Base-by-base conservation (phyloP, 176 grass and related monocot species). In the Lolium perenne region DNA sequence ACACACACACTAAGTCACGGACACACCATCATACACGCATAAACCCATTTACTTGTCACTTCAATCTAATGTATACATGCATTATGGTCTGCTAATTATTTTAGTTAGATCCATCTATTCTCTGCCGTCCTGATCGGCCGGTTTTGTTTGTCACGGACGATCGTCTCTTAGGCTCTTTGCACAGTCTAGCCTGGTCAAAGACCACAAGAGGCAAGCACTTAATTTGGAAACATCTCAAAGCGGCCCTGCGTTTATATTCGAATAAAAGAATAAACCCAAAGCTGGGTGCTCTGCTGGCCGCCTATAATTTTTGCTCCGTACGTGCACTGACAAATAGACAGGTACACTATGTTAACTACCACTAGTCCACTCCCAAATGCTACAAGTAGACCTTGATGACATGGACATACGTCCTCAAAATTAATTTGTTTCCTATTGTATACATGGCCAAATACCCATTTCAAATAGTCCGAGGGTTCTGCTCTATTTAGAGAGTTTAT, bases 101-200 rank as follows among this genome's bases (percentile, higher is more conserved):
- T 45, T 5, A 71, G 6, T 21, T n/a, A 22, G 10, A 72, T 47
- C 41, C 18, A 47, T 13, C 20, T 47, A 72, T 48, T 73, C 43
- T 48, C 43, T n/a, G 71, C 70, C 41, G 71, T 74, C 71, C 45
- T 8, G 10, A 74, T 26, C 46, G 45, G 71, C 71, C 45, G 71
- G 43, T 74, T 25, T 50, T 11, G 45, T 22, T 74, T 50, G 71
- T 74, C 45, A 49, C 6, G 21, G 23, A 48, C 43, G 70, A 50
- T 74, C n/a, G 40, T 23, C 70, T 21, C 20, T 21, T 5, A 71
- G 10, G 0, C 32, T 2, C 29, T 29, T 29, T 3, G 32, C 32
- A 63, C 4, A 74, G 1, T 26, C 21, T 15, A 23, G 45, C 43
- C 7, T 23, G 70, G 43, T 49, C n/a, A 22, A 22, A 74, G n/a